A percentile compares a stretch with the other conserved stretches of the same genome.
These are phyloP conservation scores for Penicillium sp. DNA, from an alignment of 2,329 filamentous ascomycete species.

Conservation along the genomic window DNA sequence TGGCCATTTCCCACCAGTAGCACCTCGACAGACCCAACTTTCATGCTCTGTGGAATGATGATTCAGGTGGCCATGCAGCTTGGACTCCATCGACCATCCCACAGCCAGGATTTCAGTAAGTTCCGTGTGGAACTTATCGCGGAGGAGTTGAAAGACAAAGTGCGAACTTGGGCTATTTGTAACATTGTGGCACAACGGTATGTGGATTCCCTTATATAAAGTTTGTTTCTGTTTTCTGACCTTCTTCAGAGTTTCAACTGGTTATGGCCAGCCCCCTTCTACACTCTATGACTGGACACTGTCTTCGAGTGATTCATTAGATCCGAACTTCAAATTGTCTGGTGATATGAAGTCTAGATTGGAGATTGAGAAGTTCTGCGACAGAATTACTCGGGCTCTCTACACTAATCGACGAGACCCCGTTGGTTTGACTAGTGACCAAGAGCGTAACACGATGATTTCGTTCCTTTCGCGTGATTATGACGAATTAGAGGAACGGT, in stretches of 20 bases:
- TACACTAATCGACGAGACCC: conserved; percentile 59
- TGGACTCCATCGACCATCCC: conserved; percentile 64
- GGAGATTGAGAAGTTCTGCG: conserved; percentile 60
- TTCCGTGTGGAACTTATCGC: conserved; percentile 57
- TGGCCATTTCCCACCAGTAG: conserved; percentile 66
- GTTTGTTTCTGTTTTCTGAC: conserved; percentile 3
- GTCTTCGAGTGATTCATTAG: conserved; percentile 44
- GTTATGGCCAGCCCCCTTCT: conserved; percentile 66
- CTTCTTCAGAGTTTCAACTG: conserved; percentile 59
- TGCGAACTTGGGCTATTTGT: conserved; percentile 67
- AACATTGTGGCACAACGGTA: conserved; percentile 68
- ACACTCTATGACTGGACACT: conserved; percentile 63
- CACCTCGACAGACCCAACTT: conserved; percentile 65
- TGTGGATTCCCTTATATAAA: conserved; percentile 14
- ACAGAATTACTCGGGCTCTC: conserved; percentile 57
- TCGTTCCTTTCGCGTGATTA: conserved; percentile 49
- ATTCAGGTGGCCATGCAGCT: conserved; percentile 69
- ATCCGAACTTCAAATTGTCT: conserved; percentile 53
- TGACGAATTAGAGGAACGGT: conserved; percentile 55
- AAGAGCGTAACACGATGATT: conserved; percentile 47
- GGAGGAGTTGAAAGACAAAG: conserved; percentile 64
- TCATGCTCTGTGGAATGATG: conserved; percentile 67
- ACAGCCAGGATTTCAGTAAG: conserved; percentile 59
- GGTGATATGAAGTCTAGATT: conserved; percentile 53
- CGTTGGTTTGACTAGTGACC: conserved; percentile 50